Percentiles rank a stretch among this genome's conserved stretches.
These are phyloP conservation scores for Ailanthus altissimus DNA, from an alignment of 345 rosid species.

Conservation along the genomic window DNA sequence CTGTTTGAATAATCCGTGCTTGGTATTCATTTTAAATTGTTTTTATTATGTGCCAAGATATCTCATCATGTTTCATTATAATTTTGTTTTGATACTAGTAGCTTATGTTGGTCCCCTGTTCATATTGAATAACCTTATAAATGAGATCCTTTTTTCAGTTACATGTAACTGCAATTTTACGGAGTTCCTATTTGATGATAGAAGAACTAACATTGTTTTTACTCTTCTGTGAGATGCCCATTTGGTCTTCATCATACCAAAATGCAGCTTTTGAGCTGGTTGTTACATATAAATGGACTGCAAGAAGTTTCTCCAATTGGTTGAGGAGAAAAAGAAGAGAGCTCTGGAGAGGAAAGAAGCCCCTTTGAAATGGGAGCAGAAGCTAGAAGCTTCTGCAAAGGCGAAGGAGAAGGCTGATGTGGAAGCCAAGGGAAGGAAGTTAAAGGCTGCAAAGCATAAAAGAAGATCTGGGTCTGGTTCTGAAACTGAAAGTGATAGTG, in stretches of 20 bases:
- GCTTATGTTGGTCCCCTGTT: not conserved
- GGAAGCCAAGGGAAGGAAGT: conserved; percentile 61
- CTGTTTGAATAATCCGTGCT: not conserved
- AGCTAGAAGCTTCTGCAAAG: conserved; percentile 86
- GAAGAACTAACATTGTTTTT: conserved; percentile 84
- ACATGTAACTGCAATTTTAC: not conserved
- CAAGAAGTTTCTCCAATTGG: conserved; percentile 95
- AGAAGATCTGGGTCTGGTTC: conserved; percentile 46
- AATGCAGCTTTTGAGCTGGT: conserved; percentile 83
- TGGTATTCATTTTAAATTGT: not conserved
- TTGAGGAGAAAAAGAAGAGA: conserved; percentile 89
- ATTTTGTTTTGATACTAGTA: not conserved
- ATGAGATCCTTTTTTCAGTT: not conserved
- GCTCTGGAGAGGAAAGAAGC: conserved; percentile 82
- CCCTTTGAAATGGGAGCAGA: conserved; percentile 94
- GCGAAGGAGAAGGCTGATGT: conserved; percentile 67
- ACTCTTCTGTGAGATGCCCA: conserved; percentile 98
- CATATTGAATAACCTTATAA: no score
- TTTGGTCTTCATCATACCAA: conserved; percentile 71
- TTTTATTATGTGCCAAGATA: not conserved
- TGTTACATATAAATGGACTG: conserved; percentile 73
- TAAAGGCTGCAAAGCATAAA: conserved; percentile 56
- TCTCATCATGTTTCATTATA: not conserved
- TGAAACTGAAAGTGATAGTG: conserved; percentile 46
- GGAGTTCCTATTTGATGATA: conserved; percentile 22